phyloP scores from a whole-genome alignment of 202 grass and related monocot species.

The Saccharum hybrid region DNA sequence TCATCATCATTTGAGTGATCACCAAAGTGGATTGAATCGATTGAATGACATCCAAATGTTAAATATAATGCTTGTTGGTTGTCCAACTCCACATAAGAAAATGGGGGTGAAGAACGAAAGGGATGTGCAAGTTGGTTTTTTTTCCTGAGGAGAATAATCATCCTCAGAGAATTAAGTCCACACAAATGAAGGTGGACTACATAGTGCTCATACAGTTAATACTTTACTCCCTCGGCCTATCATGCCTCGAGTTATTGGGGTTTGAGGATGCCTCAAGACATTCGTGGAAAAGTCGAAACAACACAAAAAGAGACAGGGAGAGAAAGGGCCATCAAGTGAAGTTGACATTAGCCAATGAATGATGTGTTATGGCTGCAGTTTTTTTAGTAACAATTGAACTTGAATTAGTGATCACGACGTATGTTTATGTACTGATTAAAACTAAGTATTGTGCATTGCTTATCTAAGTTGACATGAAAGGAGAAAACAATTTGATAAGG shows the following conservation, averaged over 20 bases:
- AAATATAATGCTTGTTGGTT: slow-evolving; percentile 41
- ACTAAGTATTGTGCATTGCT: background rate
- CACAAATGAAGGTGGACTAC: slow-evolving; percentile 46
- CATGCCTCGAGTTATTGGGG: slow-evolving; percentile 35
- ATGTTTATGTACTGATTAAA: background rate
- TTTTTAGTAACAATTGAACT: background rate
- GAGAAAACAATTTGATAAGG: slow-evolving; percentile 7
- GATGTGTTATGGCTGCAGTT: slow-evolving; percentile 41
- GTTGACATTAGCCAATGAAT: slow-evolving; percentile 41
- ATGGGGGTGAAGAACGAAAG: slow-evolving; percentile 42
- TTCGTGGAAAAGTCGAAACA: slow-evolving; percentile 41
- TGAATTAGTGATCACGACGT: slow-evolving; percentile 18
- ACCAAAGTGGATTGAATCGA: slow-evolving; percentile 32
- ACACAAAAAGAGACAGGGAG: background rate
- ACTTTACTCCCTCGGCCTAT: slow-evolving; percentile 43
- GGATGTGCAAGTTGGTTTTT: slow-evolving; percentile 31
- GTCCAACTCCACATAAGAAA: slow-evolving; percentile 50
- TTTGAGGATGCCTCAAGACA: slow-evolving; percentile 22
- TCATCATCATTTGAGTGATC: slow-evolving; percentile 21
- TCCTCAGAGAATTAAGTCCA: slow-evolving; percentile 43
- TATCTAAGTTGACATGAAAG: slow-evolving; percentile 22
- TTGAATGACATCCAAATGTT: slow-evolving; percentile 32
- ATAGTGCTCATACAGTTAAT: slow-evolving; percentile 48
- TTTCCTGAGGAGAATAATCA: slow-evolving; percentile 37
- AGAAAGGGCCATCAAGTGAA: background rate